Conservation (phyloP, 2,329 filamentous ascomycete species). For the Colletotrichum sublineola region DNA sequence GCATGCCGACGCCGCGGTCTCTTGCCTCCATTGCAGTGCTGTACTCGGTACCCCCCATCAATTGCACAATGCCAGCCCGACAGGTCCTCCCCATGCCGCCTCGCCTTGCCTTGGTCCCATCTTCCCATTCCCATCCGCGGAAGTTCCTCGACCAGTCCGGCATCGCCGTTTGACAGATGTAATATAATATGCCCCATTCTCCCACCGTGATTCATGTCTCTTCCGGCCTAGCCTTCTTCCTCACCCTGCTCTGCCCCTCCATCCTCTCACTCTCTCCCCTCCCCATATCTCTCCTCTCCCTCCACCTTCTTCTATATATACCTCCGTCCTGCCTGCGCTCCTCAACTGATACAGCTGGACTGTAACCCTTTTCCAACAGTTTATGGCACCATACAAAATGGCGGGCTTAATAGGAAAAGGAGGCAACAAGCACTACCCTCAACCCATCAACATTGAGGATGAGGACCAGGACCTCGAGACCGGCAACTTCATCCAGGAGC, state of each 20-base stretch:
- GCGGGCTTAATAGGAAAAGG: constrained; percentile 42
- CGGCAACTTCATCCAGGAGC: constrained; percentile 42
- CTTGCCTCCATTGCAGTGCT: constrained; percentile 22
- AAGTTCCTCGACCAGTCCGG: constrained; percentile 35
- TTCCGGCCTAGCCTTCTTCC: constrained; percentile 24
- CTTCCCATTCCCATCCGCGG: constrained; percentile 39
- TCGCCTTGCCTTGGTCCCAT: constrained; percentile 40
- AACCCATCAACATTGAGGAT: constrained; percentile 40
- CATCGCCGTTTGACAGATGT: constrained; percentile 40
- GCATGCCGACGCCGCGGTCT: constrained; percentile 32
- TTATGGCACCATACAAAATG: constrained; percentile 42
- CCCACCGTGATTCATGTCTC: constrained; percentile 34
- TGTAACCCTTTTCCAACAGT: constrained; percentile 37
- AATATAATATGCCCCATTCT: constrained; percentile 42
- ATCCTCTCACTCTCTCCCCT: constrained; percentile 13
- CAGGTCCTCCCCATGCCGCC: constrained; percentile 22
- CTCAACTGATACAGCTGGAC: constrained; percentile 41
- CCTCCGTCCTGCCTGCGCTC: constrained; percentile 32
- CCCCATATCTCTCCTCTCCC: constrained; percentile 18
- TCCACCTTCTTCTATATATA: constrained; percentile 31
- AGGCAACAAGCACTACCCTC: constrained; percentile 42
- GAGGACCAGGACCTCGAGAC: constrained; percentile 42
- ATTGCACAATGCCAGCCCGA: constrained; percentile 21
- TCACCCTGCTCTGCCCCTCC: constrained; percentile 36
- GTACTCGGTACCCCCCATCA: constrained; percentile 6